Evolutionary conservation across 1,284 basidiomycete genomes (phyloP).

Genomic region (Apiotrichum sp.): DNA sequence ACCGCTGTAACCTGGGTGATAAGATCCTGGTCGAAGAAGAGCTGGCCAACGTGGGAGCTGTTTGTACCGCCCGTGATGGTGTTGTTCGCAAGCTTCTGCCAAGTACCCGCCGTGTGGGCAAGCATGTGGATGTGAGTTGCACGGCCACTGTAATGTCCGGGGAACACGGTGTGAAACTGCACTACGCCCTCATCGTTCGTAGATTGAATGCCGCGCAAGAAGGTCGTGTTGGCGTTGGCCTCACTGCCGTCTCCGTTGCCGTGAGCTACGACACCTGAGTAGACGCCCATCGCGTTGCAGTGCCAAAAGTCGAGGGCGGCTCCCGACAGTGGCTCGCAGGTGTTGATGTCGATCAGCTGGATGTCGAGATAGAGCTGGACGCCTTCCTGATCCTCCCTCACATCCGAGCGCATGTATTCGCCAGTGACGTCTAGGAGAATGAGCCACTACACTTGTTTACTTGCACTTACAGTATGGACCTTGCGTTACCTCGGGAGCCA

Average conservation of each 20-base stretch:
- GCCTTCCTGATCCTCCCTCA: constrained; percentile 54
- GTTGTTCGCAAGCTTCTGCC: constrained; percentile 16
- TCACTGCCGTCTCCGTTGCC: constrained; percentile 37
- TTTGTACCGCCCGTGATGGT: constrained; percentile 42
- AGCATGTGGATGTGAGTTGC: constrained; percentile 24
- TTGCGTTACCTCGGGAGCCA: constrained; percentile 19
- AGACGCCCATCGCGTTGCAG: constrained; percentile 50
- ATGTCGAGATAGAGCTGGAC: constrained; percentile 45
- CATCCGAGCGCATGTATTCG: constrained; percentile 49
- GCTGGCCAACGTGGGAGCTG: constrained; percentile 48
- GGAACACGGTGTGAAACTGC: constrained; percentile 63
- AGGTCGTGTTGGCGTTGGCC: constrained; percentile 48
- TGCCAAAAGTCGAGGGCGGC: constrained; percentile 67
- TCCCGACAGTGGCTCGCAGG: constrained; percentile 61
- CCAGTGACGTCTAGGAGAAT: constrained; percentile 13
- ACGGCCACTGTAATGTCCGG: constrained; percentile 53
- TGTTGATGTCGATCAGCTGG: constrained; percentile 59
- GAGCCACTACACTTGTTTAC: neutral
- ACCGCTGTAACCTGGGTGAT: constrained; percentile 43
- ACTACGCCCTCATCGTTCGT: constrained; percentile 62
- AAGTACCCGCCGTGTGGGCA: constrained; percentile 15
- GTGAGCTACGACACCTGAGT: constrained; percentile 49
- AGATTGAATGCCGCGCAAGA: constrained; percentile 61
- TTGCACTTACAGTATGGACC: constrained; percentile 18
- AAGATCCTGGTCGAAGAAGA: constrained; percentile 49